These are phyloP conservation scores for Lactarius indigo DNA, from an alignment of 768 basidiomycete species.

Conservation along the genomic window DNA sequence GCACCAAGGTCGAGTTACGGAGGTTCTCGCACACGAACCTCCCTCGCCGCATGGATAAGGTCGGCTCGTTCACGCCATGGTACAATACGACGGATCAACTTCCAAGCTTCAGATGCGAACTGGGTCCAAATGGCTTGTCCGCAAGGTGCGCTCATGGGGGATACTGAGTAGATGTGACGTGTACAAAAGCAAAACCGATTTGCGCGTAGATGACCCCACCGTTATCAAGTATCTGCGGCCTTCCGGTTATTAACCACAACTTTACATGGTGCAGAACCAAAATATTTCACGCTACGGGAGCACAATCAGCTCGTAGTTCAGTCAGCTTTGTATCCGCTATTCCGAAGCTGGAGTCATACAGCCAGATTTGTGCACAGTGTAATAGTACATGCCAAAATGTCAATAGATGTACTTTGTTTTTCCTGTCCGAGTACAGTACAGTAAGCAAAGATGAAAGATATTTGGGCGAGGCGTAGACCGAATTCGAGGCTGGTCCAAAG, in stretches of 20 bases:
- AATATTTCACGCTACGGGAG: background rate
- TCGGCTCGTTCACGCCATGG: constrained; percentile 7
- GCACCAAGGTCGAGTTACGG: background rate
- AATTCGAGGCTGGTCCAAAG: too few species aligned
- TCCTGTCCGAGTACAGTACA: too few species aligned
- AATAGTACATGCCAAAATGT: background rate
- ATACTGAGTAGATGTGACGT: constrained; percentile 1
- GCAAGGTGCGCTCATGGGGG: background rate
- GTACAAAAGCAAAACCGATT: background rate
- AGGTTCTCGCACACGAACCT: background rate
- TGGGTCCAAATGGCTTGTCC: constrained; percentile 2
- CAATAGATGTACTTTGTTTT: too few species aligned
- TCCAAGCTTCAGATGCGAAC: constrained; percentile 3
- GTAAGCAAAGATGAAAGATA: too few species aligned
- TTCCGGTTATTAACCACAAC: background rate
- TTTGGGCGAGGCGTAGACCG: background rate
- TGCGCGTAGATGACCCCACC: background rate
- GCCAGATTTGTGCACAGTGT: background rate
- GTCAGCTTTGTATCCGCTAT: too few species aligned
- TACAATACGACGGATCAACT: background rate
- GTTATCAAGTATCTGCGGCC: background rate
- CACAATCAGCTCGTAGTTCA: too few species aligned
- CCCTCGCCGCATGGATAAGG: constrained; percentile 1
- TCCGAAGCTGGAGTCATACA: background rate
- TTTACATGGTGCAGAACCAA: background rate